Evolutionary conservation across 805 yeast species (phyloP), one percentile per base, ranked within the genome.

Genomic region (Starmerella etchellsii): DNA sequence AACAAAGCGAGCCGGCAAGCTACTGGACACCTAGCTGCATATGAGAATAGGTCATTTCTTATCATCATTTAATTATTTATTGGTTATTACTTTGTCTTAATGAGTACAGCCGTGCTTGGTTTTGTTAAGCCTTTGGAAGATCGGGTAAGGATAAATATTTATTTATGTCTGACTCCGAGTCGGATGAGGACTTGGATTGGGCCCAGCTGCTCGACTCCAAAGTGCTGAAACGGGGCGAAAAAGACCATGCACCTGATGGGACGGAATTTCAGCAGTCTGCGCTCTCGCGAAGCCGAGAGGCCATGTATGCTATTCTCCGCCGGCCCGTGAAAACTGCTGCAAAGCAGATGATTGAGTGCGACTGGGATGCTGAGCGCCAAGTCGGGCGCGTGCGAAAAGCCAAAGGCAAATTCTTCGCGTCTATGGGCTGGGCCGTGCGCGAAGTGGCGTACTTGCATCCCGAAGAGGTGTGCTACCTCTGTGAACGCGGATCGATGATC

Each of bases 181-280:
- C 54, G 22, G 54, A 54, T 42, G 69, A 64, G 40, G 61, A 50
- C 43, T 65, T 58, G 37, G 69, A 65, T 43, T 65, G 69, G 70
- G 31, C 35, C 28, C 38, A 60, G 18, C 38, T 54, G 35, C 51
- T 65, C 14, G 52, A 42, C 21, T 40, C 53, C 19, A 31, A 39
- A 3, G 48, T 54, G 1, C 37, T 54, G 2, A 79, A 75, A 49
- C 63, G 88, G 45, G 94, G 95, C 2, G 85, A 76, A 42, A 87
- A 87, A 56, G 94, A 82, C 49, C 81, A 75, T 49, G 94, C 76
- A 44, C 94, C 93, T 0, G 88, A 79, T 55, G 84, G 82, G 0
- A 76, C 85, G 0, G 50, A 53, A 5, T 54, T 64, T 5, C 91
- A 81, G 55, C 56, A 52, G 4, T 44, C 55, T 3, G 57, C 63